Percentiles rank a stretch among this genome's conserved stretches.
Conservation (phyloP, 768 basidiomycete genomes). For the Boletellus ananas region DNA sequence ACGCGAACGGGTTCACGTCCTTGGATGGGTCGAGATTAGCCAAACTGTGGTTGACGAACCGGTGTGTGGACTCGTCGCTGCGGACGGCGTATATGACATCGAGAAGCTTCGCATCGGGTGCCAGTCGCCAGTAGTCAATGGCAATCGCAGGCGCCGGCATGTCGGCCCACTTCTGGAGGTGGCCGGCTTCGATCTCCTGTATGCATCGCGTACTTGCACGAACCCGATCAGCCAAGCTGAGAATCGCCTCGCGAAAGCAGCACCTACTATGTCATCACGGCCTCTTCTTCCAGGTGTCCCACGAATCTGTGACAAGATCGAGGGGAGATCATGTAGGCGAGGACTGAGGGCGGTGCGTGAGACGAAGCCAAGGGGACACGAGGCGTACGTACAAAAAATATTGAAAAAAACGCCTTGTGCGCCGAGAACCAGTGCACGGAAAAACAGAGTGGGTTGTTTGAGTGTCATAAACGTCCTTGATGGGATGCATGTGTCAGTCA, state of each 20-base stretch:
- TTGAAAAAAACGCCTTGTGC: conserved; percentile 94
- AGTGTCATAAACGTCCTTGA: conserved; percentile 93
- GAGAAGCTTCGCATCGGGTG: conserved; percentile 66
- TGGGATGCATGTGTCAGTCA: conserved; percentile 14
- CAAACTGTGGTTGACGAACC: conserved; percentile 94
- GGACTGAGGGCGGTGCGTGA: conserved; percentile 41
- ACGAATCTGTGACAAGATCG: conserved; percentile 87
- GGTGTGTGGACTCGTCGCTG: conserved; percentile 89
- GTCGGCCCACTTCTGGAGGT: conserved; percentile 76
- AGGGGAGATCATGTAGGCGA: conserved; percentile 75
- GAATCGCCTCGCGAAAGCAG: conserved; percentile 15
- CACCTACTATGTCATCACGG: conserved; percentile 83
- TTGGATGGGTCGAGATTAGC: conserved; percentile 74
- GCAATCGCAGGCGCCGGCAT: conserved; percentile 82
- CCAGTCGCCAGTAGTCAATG: conserved; percentile 91
- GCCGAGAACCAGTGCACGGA: conserved; percentile 79
- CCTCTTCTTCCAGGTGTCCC: conserved; percentile 91
- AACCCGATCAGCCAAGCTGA: conserved; percentile 14
- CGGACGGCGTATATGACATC: conserved; percentile 91
- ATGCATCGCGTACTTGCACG: conserved; percentile 70
- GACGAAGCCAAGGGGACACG: conserved; percentile 10
- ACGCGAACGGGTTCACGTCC: conserved; percentile 88
- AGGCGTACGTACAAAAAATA: conserved; percentile 63
- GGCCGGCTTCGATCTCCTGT: conserved; percentile 75
- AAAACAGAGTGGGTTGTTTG: conserved; percentile 71